phyloP scores from a whole-genome alignment of 2,329 filamentous ascomycete species.

The Nannizziopsis barbatae region DNA sequence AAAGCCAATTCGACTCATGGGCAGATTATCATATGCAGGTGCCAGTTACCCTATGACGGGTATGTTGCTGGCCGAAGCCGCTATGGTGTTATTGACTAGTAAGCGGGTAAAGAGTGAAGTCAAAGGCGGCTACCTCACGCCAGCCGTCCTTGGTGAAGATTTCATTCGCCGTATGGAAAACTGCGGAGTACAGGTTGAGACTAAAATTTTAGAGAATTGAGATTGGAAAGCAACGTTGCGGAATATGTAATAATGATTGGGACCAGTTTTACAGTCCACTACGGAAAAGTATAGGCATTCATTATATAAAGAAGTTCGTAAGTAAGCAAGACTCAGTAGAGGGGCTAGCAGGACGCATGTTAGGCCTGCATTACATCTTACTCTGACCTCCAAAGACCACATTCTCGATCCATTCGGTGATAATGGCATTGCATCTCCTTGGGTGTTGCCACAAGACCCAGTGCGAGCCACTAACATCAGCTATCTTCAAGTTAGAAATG shows the following conservation, averaged over 20 bases:
- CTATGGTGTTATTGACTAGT: constrained; percentile 35
- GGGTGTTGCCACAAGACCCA: constrained; percentile 73
- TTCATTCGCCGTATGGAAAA: constrained; percentile 37
- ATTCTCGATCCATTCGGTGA: constrained; percentile 56
- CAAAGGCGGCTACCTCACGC: constrained; percentile 39
- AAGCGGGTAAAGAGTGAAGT: constrained; percentile 32
- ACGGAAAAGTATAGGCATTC: too few relatives aligned
- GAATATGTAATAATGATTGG: not conserved
- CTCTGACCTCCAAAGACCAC: constrained; percentile 41
- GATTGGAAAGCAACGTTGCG: not conserved
- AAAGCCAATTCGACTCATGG: constrained; percentile 32
- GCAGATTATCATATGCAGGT: constrained; percentile 33
- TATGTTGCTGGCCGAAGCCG: constrained; percentile 35
- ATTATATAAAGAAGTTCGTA: too few relatives aligned
- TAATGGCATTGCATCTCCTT: constrained; percentile 55
- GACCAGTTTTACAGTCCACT: too few relatives aligned
- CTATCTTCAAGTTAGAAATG: constrained; percentile 54
- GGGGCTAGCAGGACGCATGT: too few relatives aligned
- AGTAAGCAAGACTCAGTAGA: too few relatives aligned
- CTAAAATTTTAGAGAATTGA: constrained; percentile 25
- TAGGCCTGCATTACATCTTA: constrained; percentile 22
- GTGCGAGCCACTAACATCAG: constrained; percentile 59
- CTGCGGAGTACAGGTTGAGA: constrained; percentile 34
- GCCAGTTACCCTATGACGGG: constrained; percentile 36
- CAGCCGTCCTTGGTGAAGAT: constrained; percentile 38